Percentiles rank a stretch among this genome's conserved stretches.
These are phyloP conservation scores for Perilla frutescens DNA, from an alignment of 257 asterid species.

Conservation along the genomic window DNA sequence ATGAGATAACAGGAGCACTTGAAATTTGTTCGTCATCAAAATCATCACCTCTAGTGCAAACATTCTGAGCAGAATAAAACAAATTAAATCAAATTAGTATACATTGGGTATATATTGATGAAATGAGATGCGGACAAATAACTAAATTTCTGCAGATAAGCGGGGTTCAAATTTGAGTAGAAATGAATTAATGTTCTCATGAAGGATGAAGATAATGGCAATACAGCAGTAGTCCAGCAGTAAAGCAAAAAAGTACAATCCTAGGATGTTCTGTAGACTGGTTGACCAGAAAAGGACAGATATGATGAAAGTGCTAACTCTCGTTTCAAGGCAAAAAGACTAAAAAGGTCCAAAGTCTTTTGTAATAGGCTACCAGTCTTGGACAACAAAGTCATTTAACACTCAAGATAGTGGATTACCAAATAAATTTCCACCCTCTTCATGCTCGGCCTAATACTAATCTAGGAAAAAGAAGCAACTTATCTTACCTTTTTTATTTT, in stretches of 20 bases:
- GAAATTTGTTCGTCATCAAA: constrained; percentile 55
- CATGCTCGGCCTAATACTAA: too few species aligned
- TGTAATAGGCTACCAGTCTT: neutral
- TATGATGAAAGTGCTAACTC: neutral
- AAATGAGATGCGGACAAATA: constrained; percentile 31
- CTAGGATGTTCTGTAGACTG: neutral
- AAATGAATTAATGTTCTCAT: constrained; percentile 17
- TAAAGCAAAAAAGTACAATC: constrained; percentile 25
- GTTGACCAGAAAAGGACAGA: neutral
- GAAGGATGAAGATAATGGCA: constrained; percentile 16
- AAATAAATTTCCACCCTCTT: too few species aligned
- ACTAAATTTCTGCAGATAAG: constrained; percentile 10
- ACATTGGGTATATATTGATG: constrained; percentile 27
- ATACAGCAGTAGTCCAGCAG: constrained; percentile 2
- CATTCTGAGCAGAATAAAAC: constrained; percentile 50
- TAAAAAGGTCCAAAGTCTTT: neutral
- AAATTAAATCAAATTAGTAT: neutral
- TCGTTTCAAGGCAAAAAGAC: neutral
- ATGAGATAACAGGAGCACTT: constrained; percentile 43
- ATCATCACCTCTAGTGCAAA: constrained; percentile 62
- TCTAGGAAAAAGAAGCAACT: too few species aligned
- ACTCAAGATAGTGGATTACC: too few species aligned
- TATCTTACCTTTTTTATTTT: too few species aligned
- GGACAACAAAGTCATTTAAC: too few species aligned
- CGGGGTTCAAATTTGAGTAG: constrained; percentile 11